These are phyloP conservation scores for Venturia oleaginea DNA, from an alignment of 2,329 filamentous ascomycete species.

Conservation along the genomic window DNA sequence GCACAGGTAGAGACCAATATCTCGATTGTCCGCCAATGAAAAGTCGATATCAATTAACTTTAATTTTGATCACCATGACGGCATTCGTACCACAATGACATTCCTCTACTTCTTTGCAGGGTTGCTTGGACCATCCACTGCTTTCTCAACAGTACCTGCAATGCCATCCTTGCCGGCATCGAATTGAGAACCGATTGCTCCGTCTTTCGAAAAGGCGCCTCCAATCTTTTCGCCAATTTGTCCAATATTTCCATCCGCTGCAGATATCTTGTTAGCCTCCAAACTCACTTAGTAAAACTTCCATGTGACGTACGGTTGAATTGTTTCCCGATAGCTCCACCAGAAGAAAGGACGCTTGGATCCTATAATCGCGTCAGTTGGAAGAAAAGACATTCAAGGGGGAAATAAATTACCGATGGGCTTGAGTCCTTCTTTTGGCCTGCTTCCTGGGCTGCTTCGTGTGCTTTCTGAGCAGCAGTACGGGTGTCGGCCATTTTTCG, in stretches of 20 bases:
- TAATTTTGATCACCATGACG: background rate
- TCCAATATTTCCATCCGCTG: conserved; percentile 40
- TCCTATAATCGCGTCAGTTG: conserved; percentile 16
- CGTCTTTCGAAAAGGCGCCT: conserved; percentile 42
- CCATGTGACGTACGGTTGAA: conserved; percentile 38
- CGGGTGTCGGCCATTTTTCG: background rate
- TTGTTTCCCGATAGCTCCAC: conserved; percentile 45
- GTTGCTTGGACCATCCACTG: conserved; percentile 33
- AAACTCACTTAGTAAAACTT: background rate
- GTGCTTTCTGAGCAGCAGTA: background rate
- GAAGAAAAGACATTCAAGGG: too few species aligned
- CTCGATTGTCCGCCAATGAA: background rate
- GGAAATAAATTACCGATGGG: background rate
- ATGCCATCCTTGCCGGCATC: conserved; percentile 43
- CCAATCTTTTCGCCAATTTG: conserved; percentile 43
- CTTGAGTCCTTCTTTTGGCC: background rate
- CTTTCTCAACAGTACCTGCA: conserved; percentile 45
- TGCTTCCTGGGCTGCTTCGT: background rate
- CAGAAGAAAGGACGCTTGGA: conserved; percentile 36
- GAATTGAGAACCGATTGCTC: conserved; percentile 47
- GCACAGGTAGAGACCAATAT: background rate
- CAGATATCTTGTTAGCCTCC: background rate
- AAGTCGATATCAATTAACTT: background rate
- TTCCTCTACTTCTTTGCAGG: conserved; percentile 21
- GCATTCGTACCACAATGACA: background rate